Conservation (phyloP, 495 filamentous ascomycete species). For the Letharia lupina region DNA sequence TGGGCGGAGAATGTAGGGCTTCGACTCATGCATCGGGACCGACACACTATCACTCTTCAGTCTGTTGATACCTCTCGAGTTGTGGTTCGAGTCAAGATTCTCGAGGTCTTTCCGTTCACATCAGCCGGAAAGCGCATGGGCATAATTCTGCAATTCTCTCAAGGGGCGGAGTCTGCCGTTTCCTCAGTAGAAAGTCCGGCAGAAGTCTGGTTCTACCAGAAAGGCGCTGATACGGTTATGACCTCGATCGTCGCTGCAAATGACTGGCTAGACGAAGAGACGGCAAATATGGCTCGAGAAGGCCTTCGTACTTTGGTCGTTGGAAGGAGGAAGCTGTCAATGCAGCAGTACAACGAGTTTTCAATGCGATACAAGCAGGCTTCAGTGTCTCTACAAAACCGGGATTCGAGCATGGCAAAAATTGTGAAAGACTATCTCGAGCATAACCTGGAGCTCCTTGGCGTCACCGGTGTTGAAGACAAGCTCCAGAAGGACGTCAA, state of each 20-base stretch:
- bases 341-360: conserved; percentile 72
- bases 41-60: conserved; percentile 72
- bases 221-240: conserved; percentile 98
- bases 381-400: conserved; percentile 64
- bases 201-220: conserved; percentile 98
- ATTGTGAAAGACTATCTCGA: conserved; percentile 79
- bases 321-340: conserved; percentile 71
- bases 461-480: conserved; percentile 96
- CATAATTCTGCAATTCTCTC: conserved; percentile 76
- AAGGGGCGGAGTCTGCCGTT: conserved; percentile 34
- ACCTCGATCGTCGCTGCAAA: conserved; percentile 83
- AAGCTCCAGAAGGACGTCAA: conserved; percentile 94
- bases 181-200: conserved; percentile 28
- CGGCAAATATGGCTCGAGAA: conserved; percentile 96
- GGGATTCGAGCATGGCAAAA: conserved; percentile 72
- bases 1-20: conserved; percentile 94
- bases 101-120: conserved; percentile 96
- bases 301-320: conserved; percentile 91
- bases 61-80: conserved; percentile 65
- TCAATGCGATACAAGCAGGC: conserved; percentile 66
- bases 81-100: conserved; percentile 79
- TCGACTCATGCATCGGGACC: conserved; percentile 74
- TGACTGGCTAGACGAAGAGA: conserved; percentile 98
- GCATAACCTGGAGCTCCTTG: conserved; percentile 79
- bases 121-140: conserved; percentile 98